phyloP scores from a whole-genome alignment of 441 rosid genomes.

The Populus trichocarpa region DNA sequence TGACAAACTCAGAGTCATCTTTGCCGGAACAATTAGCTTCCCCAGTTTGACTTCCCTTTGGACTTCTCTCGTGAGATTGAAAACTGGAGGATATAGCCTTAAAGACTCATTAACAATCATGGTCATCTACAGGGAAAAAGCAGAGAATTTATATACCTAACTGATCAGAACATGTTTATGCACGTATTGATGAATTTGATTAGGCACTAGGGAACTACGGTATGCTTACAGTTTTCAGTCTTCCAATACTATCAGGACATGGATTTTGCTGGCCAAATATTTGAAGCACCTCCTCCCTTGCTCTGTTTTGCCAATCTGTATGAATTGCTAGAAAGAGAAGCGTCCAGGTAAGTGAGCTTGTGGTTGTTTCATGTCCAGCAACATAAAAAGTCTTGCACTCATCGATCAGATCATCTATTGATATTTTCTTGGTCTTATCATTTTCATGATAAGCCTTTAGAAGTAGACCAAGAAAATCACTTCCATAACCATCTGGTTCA shows the following conservation, averaged over 20 bases:
- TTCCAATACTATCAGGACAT: conserved; percentile 25
- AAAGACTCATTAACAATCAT: conserved; percentile 46
- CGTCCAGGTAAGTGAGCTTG: conserved; percentile 40
- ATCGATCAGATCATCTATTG: conserved; percentile 32
- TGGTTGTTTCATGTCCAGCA: conserved; percentile 42
- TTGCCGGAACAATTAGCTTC: conserved; percentile 26
- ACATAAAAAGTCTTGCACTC: conserved; percentile 48
- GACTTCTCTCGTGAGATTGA: conserved; percentile 15
- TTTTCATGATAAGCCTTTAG: conserved; percentile 22
- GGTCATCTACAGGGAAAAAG: conserved; percentile 26
- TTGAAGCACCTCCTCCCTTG: conserved; percentile 33
- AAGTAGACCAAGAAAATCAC: conserved; percentile 24
- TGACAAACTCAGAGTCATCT: conserved; percentile 13
- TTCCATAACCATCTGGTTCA: conserved; percentile 14
- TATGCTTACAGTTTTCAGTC: conserved; percentile 35
- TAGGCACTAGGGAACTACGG: not conserved
- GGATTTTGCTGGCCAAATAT: conserved; percentile 33
- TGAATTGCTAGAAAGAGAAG: conserved; percentile 37
- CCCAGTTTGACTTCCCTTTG: conserved; percentile 30
- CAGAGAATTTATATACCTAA: not conserved
- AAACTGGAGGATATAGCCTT: conserved; percentile 34
- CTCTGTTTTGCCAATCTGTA: conserved; percentile 46
- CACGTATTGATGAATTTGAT: not conserved
- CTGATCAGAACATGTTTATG: not conserved
- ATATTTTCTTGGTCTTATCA: conserved; percentile 26